Evolutionary conservation across 2,329 filamentous ascomycete species (phyloP).

Genomic region (Calonectria crousiana): DNA sequence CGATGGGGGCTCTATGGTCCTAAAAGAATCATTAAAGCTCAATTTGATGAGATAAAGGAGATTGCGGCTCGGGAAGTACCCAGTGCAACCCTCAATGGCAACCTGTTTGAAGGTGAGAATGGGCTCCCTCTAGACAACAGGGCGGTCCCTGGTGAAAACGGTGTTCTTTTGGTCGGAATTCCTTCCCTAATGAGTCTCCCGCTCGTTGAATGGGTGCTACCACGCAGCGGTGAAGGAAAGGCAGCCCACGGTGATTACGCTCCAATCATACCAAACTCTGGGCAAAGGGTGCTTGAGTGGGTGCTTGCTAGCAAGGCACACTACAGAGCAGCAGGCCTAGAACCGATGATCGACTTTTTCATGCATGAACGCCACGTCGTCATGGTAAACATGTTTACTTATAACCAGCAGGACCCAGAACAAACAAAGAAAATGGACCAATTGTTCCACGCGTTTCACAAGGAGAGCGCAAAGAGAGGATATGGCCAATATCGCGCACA

Average conservation of each 20-base stretch:
- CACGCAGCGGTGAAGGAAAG: background rate
- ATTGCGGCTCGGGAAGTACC: background rate
- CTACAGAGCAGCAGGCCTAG: background rate
- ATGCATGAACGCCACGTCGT: background rate
- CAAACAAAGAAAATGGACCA: background rate
- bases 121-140: background rate
- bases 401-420: background rate
- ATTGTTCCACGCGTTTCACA: background rate
- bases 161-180: background rate
- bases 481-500: background rate
- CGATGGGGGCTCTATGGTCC: background rate
- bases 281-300: background rate
- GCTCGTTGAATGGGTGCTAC: background rate
- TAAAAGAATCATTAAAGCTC: background rate
- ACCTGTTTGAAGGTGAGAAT: background rate
- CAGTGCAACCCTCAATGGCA: background rate
- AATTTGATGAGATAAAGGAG: background rate
- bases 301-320: background rate
- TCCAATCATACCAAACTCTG: background rate
- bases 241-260: background rate
- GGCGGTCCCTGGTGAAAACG: background rate
- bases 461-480: background rate
- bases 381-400: background rate
- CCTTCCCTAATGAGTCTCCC: background rate
- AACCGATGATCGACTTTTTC: background rate